phyloP scores from a whole-genome alignment of 2,329 filamentous ascomycete species.

The Cercospora sp. region DNA sequence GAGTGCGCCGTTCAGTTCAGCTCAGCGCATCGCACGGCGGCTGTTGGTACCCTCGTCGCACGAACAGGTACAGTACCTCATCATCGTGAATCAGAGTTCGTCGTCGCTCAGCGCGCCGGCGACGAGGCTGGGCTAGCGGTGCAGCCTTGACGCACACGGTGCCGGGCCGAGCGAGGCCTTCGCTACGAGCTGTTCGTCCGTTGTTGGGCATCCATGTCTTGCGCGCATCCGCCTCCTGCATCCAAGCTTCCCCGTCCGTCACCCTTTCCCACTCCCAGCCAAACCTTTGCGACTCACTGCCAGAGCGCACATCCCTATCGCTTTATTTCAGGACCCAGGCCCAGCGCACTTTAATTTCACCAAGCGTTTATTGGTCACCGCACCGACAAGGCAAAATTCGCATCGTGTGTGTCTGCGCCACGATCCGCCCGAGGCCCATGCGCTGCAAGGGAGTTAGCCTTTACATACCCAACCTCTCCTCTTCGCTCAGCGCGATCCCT shows the following conservation, averaged over 20 bases:
- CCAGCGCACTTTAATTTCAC: not conserved
- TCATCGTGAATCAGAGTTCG: not conserved
- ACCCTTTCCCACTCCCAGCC: not conserved
- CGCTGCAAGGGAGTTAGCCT: slow-evolving; percentile 10
- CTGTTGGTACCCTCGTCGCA: not conserved
- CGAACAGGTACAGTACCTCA: not conserved
- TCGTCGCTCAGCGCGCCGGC: not conserved
- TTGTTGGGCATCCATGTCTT: slow-evolving; percentile 10
- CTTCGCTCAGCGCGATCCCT: not conserved
- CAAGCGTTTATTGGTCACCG: slow-evolving; percentile 1
- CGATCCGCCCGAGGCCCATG: slow-evolving; percentile 8
- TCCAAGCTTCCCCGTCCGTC: not conserved
- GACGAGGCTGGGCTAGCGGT: slow-evolving; percentile 2
- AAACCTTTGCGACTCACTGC: not conserved
- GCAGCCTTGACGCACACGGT: not conserved
- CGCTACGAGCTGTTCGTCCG: slow-evolving; percentile 1
- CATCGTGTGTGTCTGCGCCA: slow-evolving; percentile 5
- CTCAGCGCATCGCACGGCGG: not conserved
- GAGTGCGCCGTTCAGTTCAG: not conserved
- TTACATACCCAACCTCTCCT: slow-evolving; percentile 12
- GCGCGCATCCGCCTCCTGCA: slow-evolving; percentile 7
- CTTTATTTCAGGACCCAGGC: not conserved
- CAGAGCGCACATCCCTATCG: not conserved
- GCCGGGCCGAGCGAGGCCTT: not conserved
- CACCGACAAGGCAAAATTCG: slow-evolving; percentile 4